Base-by-base conservation (phyloP, 495 filamentous ascomycete genomes). In the Thermochaetoides thermophila region DNA sequence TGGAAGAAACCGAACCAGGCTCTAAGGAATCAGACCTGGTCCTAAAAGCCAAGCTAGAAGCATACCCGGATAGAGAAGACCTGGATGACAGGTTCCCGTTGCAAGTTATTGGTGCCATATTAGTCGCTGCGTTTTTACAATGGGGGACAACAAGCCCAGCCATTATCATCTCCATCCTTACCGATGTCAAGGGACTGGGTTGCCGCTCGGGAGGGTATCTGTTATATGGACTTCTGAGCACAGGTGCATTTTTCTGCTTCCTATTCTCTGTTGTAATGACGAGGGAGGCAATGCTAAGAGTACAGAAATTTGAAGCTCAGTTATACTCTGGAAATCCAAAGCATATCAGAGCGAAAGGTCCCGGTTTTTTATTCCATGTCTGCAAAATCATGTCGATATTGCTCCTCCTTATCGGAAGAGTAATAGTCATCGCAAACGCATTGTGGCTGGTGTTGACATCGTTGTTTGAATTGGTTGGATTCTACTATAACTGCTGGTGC, bases 251-350 rank as follows among this genome's bases (percentile, higher is more conserved):
- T 11, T 13, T 12, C 21, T 8, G 3, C 13, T 26, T 34, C n/a
- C 15, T 34, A 3, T 7, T 16, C 9, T 34, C 32, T 2, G 21
- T 15, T 12, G 20, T 34, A 4, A 15, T 10, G 6, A 25, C 32
- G 3, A 48, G 14, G 18, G 18, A 9, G 47, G 44, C 18, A 49
- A 59, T 35, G 48, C 21, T 24, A 6, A 6, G 11, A 6, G 21
- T 11, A 6, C 21, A 24, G 21, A 11, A 24, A 6, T 11, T 24
- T 24, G 6, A 24, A 24, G 21, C 11, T 24, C 21, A 6, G 21
- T 6, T 24, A 11, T 11, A 11, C 21, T 6, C 21, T 24, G 21
- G 21, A n/a, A n/a, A n/a, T n/a, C n/a, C n/a, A n/a, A n/a, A n/a
- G n/a, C n/a, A n/a, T n/a, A n/a, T n/a, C n/a, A n/a, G n/a, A n/a